phyloP scores from a whole-genome alignment of 2,329 filamentous ascomycete species.

The Fusarium sulawesiense region DNA sequence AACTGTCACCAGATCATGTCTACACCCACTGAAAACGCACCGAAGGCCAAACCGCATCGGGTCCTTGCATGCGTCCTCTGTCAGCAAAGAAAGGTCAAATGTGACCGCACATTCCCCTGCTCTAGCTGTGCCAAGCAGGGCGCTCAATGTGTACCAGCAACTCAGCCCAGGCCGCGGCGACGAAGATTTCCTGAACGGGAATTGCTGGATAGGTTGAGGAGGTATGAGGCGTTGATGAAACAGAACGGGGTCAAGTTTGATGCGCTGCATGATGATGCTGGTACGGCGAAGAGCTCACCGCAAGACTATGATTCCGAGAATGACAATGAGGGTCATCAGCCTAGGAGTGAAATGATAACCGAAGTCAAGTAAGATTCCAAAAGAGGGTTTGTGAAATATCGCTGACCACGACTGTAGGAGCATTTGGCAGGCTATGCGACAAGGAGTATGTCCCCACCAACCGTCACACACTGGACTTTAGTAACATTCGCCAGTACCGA shows the following conservation, averaged over 20 bases:
- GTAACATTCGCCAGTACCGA: neutral
- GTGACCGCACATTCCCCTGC: constrained; percentile 69
- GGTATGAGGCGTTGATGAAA: constrained; percentile 68
- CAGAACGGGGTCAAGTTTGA: constrained; percentile 68
- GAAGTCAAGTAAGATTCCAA: constrained; percentile 27
- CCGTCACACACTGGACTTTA: too few species aligned
- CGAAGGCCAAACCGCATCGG: constrained; percentile 41
- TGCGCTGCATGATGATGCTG: constrained; percentile 47
- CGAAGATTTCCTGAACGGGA: constrained; percentile 67
- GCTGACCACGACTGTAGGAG: neutral
- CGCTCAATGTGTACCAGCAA: constrained; percentile 58
- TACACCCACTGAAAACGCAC: neutral
- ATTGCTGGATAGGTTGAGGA: constrained; percentile 65
- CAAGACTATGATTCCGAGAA: constrained; percentile 14
- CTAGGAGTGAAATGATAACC: constrained; percentile 2
- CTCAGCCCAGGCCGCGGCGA: constrained; percentile 50
- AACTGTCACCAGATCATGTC: constrained; percentile 3
- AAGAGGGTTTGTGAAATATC: rapidly evolving
- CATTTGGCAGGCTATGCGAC: constrained; percentile 25
- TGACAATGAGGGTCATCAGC: neutral
- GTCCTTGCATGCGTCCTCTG: constrained; percentile 67
- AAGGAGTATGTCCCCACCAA: neutral
- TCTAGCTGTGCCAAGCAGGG: constrained; percentile 61
- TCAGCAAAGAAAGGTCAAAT: constrained; percentile 73
- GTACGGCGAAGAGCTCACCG: neutral